Base-by-base conservation (phyloP, 345 rosid genomes). In the Crucihimalaya himalaica region DNA sequence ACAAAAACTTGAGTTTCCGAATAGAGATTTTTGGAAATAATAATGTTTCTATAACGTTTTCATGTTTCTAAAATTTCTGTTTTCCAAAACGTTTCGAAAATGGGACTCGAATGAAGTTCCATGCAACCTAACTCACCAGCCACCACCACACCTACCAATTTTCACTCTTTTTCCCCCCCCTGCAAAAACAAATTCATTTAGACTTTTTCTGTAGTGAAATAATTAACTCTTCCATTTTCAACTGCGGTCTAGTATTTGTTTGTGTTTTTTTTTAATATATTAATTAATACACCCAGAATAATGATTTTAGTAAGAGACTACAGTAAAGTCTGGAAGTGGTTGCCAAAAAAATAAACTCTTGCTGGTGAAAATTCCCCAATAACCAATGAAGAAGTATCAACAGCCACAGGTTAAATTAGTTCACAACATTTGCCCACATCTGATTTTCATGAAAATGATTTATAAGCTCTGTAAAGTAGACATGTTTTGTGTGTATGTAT, bases 91-190 rank as follows among this genome's bases (percentile, higher is more conserved):
- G n/a, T n/a, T n/a, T n/a, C n/a, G n/a, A n/a, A n/a, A n/a, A n/a
- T n/a, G n/a, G n/a, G n/a, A n/a, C n/a, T n/a, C n/a, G n/a, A n/a
- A n/a, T n/a, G n/a, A n/a, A n/a, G n/a, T n/a, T n/a, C n/a, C n/a
- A n/a, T n/a, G n/a, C n/a, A n/a, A n/a, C n/a, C n/a, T n/a, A n/a
- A n/a, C n/a, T n/a, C n/a, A n/a, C n/a, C n/a, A n/a, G n/a, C 65
- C 65, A 34, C 54, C 37, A 37, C 40, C 9, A 58, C 60, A 74
- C 78, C 68, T 20, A 74, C 62, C 68, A 37, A 21, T 37, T 52
- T 28, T 18, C 16, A 46, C 23, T 18, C 7, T 12, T 0, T 0
- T 31, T 62, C 13, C 20, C 8, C 6, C 34, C 14, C 10, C 20
- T 2, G 20, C 19, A 42, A 42, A 28, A 52, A 19, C 55, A 39